Evolutionary conservation across 2,329 filamentous ascomycete genomes (phyloP), one percentile per base, ranked within the genome.

Genomic region (Aspergillus luchuensis): DNA sequence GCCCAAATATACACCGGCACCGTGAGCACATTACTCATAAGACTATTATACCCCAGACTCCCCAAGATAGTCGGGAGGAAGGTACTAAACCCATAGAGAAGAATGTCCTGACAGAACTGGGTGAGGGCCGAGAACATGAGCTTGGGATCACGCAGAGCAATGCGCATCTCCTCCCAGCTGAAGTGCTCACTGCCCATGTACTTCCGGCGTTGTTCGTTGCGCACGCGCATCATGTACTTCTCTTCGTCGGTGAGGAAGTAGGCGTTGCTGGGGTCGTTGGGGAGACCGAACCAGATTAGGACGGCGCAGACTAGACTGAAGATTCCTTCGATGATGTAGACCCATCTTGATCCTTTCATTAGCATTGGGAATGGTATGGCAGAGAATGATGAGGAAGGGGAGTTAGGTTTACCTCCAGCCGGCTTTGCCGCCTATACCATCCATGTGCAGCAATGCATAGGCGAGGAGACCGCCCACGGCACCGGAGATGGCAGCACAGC

Each of bases 31-130:
- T 87, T 82, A 10, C 81, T 79, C 64, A 82, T 74, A 19, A 85
- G 72, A n/a, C 76, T 78, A 39, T 76, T 71, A 66, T 84, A 85
- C 2, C 83, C 82, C 70, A 85, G 80, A 33, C 76, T 77, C 45
- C 78, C 75, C 51, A 87, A 75, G 63, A 87, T 86, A 1, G 80
- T 80, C 2, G 85, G 85, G 4, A 86, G 72, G 67, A 87, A 87
- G 8, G 83, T 86, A 63, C 79, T 82, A 70, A 86, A 85, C n/a
- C 83, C 84, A 66, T 84, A 86, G 0, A 84, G 74, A 47, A 83
- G 71, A 25, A 82, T 81, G 59, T 84, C 81, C 59, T 82, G 79
- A 54, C 81, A 84, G 68, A 85, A 84, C 50, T 84, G 81, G 17
- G 81, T 81, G 23, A 72, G 62, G 5, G 78, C 80, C 59, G 78